Base-by-base conservation (phyloP, 2,329 filamentous ascomycete species). In the Gremmenia infestans region DNA sequence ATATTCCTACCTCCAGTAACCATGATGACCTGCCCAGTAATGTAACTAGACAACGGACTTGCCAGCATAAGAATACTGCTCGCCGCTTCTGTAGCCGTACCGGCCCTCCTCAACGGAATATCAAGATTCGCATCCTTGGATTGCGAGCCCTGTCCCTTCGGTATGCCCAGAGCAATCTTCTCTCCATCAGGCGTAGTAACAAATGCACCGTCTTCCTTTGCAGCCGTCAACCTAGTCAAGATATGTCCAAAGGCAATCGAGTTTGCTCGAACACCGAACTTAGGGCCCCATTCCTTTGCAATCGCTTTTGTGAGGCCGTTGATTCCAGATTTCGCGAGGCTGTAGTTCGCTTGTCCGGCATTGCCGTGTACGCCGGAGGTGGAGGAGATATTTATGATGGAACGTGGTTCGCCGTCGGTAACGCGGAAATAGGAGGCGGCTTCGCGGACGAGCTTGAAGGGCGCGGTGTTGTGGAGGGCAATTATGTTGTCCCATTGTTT, bases 401-500 rank as follows among this genome's bases (percentile, higher is more conserved):
- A 85, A 54, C 91, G 81, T 5, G 87, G 82, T 70, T 88, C 88
- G 67, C 88, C 86, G 71, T 96, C 91, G 63, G 86, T 88, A 61
- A 96, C 88, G 42, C 91, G 85, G 78, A 96, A 96, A 73, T 89
- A 96, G 22, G 89, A 89, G 0, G 89, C 88, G 1, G 89, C 89
- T 47, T 85, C 86, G 53, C 91, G 82, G 59, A 94, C 77, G 52
- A 96, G 85, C 70, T 86, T 87, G 79, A 96, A 96, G 11, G 91
- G 91, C 2, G 88, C 90, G 12, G 89, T 94, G 69, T 82, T 86
- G 78, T 96, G 91, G 48, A 96, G 79, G 22, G 86, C 83, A 32
- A 96, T 75, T 71, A 96, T 96, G 50, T 87, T 91, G 60, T 94
- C 87, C 89, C 89, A 95, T 78, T 95, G 90, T 76, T 89, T 89